A percentile compares a stretch with the other conserved stretches of the same genome.
Conservation (phyloP, 2,329 filamentous ascomycete genomes). For the Ramularia collo-cygni region DNA sequence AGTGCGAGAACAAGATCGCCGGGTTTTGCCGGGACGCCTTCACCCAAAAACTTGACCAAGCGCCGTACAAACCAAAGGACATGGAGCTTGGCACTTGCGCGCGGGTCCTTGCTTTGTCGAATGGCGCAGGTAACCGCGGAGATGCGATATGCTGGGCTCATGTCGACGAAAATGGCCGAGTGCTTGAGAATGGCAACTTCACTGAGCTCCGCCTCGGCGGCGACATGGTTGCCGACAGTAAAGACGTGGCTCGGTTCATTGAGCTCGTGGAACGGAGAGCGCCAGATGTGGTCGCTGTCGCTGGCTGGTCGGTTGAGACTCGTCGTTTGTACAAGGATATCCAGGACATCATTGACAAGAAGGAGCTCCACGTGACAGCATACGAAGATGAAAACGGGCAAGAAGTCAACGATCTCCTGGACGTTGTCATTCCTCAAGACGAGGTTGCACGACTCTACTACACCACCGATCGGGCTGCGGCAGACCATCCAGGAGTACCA, state of each 20-base stretch:
- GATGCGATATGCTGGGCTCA: constrained; percentile 88
- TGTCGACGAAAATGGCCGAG: constrained; percentile 85
- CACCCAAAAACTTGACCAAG: constrained; percentile 83
- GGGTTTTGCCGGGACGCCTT: constrained; percentile 83
- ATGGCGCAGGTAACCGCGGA: constrained; percentile 69
- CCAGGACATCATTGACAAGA: constrained; percentile 68
- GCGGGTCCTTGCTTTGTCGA: constrained; percentile 78
- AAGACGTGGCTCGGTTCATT: constrained; percentile 62
- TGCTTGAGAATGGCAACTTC: constrained; percentile 84
- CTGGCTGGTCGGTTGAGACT: constrained; percentile 82
- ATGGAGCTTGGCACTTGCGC: constrained; percentile 84
- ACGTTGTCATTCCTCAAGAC: constrained; percentile 89
- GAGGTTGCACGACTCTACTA: constrained; percentile 96
- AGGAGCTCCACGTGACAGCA: constrained; percentile 70
- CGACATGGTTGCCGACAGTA: constrained; percentile 58
- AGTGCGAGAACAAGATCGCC: constrained; percentile 89
- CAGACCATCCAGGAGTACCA: constrained; percentile 73
- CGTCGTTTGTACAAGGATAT: constrained; percentile 76
- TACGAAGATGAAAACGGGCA: constrained; percentile 84
- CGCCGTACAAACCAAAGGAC: constrained; percentile 89
- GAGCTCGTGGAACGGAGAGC: constrained; percentile 72
- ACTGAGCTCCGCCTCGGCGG: constrained; percentile 64
- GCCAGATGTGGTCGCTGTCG: constrained; percentile 84
- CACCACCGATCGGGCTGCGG: constrained; percentile 69
- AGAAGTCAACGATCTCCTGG: constrained; percentile 69